Evolutionary conservation across 73 alveolate genomes (phyloP).

Genomic region (Paramecium caudatum): DNA sequence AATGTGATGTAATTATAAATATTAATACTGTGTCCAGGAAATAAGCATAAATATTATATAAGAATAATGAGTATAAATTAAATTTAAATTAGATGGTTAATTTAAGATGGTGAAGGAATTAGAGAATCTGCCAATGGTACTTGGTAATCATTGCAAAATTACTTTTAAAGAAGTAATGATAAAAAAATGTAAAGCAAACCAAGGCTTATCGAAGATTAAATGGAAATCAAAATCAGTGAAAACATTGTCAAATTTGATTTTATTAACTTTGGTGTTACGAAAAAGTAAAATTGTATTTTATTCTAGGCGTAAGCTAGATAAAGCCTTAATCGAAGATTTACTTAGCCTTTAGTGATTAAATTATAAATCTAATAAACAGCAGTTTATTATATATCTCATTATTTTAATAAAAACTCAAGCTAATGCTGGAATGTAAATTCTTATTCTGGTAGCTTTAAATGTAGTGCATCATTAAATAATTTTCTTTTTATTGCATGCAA

Average conservation of each 20-base stretch:
- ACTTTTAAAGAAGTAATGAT: neutral
- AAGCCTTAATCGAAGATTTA: constrained; percentile 5
- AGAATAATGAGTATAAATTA: constrained; percentile 17
- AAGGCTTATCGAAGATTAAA: constrained; percentile 33
- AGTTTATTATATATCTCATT: too few species aligned
- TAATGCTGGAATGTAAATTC: neutral
- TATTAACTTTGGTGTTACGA: constrained; percentile 50
- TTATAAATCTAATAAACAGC: neutral
- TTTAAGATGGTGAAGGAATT: constrained; percentile 46
- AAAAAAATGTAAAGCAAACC: neutral
- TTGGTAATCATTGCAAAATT: constrained; percentile 40
- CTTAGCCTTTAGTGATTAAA: constrained; percentile 41
- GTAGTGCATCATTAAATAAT: constrained; percentile 61
- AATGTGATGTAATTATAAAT: constrained; percentile 46
- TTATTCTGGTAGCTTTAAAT: neutral
- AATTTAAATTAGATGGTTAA: constrained; percentile 1
- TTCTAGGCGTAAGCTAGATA: constrained; percentile 35
- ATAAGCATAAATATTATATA: constrained; percentile 32
- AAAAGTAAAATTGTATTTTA: constrained; percentile 1
- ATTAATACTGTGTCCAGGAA: constrained; percentile 62
- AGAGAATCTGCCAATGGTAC: constrained; percentile 70
- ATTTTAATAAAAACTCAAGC: neutral
- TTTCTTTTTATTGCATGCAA: constrained; percentile 64
- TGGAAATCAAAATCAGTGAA: constrained; percentile 58
- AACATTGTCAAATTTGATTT: constrained; percentile 55